Evolutionary conservation across 2,329 filamentous ascomycete species (phyloP).

Genomic region (Cladophialophora psammophila): DNA sequence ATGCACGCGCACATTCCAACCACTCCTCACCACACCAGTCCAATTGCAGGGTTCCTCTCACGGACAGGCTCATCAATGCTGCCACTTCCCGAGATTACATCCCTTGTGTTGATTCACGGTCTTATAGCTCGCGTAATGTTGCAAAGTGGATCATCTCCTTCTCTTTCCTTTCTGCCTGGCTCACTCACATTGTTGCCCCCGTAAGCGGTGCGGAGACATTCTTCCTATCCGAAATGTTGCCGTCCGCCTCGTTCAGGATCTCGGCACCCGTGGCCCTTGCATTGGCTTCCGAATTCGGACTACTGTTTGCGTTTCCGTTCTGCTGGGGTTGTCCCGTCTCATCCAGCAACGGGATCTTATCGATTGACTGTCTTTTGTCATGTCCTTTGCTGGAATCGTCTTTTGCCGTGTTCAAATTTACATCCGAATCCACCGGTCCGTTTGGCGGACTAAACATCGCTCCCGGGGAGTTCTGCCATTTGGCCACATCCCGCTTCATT

Average conservation of each 20-base stretch:
- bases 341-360: slow-evolving; percentile 39
- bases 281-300: neutral
- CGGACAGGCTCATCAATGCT: neutral
- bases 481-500: slow-evolving; percentile 85
- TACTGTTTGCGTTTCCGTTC: slow-evolving; percentile 21
- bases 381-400: slow-evolving; percentile 16
- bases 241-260: slow-evolving; percentile 27
- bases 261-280: slow-evolving; percentile 27
- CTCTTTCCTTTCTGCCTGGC: neutral
- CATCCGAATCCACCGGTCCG: slow-evolving; percentile 26
- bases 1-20: neutral
- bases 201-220: neutral
- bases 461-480: slow-evolving; percentile 74
- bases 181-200: slow-evolving; percentile 2
- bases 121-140: neutral
- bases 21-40: neutral
- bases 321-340: slow-evolving; percentile 23
- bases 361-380: slow-evolving; percentile 32
- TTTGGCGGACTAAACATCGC: slow-evolving; percentile 32
- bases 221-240: slow-evolving; percentile 26
- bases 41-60: neutral
- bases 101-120: neutral
- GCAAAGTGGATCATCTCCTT: neutral
- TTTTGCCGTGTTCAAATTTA: slow-evolving; percentile 4
- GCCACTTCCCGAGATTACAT: neutral